Conservation (phyloP, 176 grass and related monocot species). For the Panicum miliaceum region DNA sequence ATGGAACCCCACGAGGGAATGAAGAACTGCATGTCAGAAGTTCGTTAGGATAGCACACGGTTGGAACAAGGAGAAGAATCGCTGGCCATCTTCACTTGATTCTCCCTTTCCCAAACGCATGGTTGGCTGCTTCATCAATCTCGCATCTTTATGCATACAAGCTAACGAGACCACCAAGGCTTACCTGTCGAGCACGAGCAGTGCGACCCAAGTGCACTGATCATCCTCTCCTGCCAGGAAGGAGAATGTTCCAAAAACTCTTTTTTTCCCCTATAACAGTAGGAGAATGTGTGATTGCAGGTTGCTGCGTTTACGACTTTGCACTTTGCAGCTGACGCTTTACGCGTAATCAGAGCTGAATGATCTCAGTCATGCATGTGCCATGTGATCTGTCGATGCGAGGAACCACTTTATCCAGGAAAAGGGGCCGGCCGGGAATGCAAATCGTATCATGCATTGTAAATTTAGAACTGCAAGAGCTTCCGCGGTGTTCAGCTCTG, state of each 20-base stretch:
- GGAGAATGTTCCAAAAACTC: not conserved
- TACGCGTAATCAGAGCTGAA: not conserved
- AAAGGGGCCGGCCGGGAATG: not conserved
- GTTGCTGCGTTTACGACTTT: not conserved
- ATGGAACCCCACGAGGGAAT: not conserved
- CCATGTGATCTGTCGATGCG: constrained; percentile 6
- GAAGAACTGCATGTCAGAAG: not conserved
- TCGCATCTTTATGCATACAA: not conserved
- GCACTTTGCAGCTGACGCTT: not conserved
- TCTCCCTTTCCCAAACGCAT: not conserved
- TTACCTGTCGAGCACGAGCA: constrained; percentile 16
- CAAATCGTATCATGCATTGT: not conserved
- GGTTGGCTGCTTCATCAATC: constrained; percentile 8
- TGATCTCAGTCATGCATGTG: not conserved
- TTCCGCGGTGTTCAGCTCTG: not conserved
- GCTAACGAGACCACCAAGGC: not conserved
- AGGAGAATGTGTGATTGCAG: not conserved
- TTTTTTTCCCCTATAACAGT: too few species aligned
- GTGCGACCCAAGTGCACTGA: not conserved
- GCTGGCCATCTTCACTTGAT: constrained; percentile 19
- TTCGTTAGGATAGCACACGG: constrained; percentile 22
- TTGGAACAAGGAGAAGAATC: not conserved
- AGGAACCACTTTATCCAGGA: constrained; percentile 7
- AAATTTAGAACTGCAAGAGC: not conserved
- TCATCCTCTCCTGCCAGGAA: not conserved